Percentiles rank a stretch among this genome's conserved stretches.
Evolutionary conservation across 352 stramenopile species (phyloP).

Genomic region (Phytophthora foliorum): DNA sequence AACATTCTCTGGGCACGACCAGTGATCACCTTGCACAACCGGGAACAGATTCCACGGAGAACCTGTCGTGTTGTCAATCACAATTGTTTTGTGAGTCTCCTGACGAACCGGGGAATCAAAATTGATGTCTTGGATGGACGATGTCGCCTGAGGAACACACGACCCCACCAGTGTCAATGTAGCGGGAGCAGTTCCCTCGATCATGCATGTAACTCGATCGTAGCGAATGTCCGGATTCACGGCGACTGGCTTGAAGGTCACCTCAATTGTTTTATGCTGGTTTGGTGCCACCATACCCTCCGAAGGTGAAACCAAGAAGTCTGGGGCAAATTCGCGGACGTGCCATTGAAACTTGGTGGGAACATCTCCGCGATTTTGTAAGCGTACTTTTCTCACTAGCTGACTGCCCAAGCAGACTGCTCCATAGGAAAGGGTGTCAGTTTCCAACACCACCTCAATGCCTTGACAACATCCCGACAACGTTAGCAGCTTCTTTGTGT

Average conservation of each 20-base stretch:
- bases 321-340: conserved; percentile 66
- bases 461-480: conserved; percentile 90
- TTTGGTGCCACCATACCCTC: conserved; percentile 89
- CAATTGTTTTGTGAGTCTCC: conserved; percentile 60
- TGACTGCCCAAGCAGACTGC: conserved; percentile 90
- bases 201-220: conserved; percentile 74
- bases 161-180: conserved; percentile 82
- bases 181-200: conserved; percentile 72
- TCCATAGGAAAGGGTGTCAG: conserved; percentile 92
- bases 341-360: conserved; percentile 92
- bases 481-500: conserved; percentile 77
- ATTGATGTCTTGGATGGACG: conserved; percentile 87
- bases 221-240: conserved; percentile 92
- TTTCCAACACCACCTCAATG: conserved; percentile 92
- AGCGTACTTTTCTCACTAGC: conserved; percentile 80
- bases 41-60: conserved; percentile 90
- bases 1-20: conserved; percentile 86
- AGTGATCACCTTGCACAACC: conserved; percentile 90
- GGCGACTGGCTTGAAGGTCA: conserved; percentile 87
- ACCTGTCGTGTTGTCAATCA: conserved; percentile 85
- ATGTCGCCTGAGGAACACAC: conserved; percentile 90
- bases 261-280: conserved; percentile 90
- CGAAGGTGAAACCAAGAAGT: conserved; percentile 85
- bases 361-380: conserved; percentile 94
- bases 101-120: conserved; percentile 91